Percentiles rank a stretch among this genome's conserved stretches.
Conservation (phyloP, 2,329 filamentous ascomycete species). For the Trichophyton rubrum region DNA sequence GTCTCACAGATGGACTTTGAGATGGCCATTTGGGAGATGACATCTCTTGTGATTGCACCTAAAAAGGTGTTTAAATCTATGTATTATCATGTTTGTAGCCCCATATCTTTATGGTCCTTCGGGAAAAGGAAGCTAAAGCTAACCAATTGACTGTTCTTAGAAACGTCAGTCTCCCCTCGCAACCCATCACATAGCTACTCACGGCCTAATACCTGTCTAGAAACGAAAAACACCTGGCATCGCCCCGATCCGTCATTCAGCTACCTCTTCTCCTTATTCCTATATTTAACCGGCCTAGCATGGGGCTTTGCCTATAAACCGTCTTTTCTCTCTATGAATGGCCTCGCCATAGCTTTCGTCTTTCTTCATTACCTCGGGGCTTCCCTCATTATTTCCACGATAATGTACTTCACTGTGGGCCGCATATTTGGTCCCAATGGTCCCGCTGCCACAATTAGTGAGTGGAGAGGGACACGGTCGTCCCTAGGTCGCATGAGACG, state of each 20-base stretch:
- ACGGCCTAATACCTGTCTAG: conserved; percentile 23
- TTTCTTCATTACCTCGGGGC: conserved; percentile 50
- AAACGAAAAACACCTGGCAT: conserved; percentile 60
- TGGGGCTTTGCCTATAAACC: conserved; percentile 48
- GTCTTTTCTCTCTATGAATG: conserved; percentile 35
- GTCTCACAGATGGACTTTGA: conserved; percentile 65
- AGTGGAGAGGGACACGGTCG: conserved; percentile 21
- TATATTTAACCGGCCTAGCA: conserved; percentile 42
- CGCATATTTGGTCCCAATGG: conserved; percentile 47
- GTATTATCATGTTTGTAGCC: conserved; percentile 50
- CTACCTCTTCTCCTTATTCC: conserved; percentile 56
- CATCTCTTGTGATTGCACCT: conserved; percentile 52
- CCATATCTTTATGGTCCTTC: not conserved
- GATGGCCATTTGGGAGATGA: conserved; percentile 63
- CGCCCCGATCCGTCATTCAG: conserved; percentile 57
- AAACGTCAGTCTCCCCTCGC: conserved; percentile 15
- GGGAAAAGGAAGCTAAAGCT: not conserved
- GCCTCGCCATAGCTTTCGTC: conserved; percentile 38
- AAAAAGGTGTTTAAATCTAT: conserved; percentile 61
- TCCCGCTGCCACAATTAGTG: conserved; percentile 21
- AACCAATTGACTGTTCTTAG: conserved; percentile 5
- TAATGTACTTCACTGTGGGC: conserved; percentile 54
- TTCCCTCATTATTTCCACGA: conserved; percentile 46
- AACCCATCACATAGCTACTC: conserved; percentile 29
- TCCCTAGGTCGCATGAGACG: conserved; percentile 13